Evolutionary conservation across 1,284 basidiomycete species (phyloP), one percentile per base, ranked within the genome.

Genomic region (Ganoderma leucocontextum): DNA sequence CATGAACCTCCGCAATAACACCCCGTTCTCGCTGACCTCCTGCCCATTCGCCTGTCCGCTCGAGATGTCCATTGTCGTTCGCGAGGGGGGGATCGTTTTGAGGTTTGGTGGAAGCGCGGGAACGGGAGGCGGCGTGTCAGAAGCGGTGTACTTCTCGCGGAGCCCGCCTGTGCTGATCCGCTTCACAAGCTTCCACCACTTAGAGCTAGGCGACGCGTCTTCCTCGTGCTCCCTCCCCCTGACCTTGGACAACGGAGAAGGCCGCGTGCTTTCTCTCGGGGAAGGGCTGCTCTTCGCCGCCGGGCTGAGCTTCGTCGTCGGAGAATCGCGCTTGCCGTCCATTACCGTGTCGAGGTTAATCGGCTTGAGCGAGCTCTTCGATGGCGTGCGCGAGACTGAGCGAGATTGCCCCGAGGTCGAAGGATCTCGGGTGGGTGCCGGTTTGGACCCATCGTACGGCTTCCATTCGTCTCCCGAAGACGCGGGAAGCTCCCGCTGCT

Each of bases 151-250:
- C 73, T 84, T 87, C 22, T 92, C 90, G 67, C 88, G 83, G 53
- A 91, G 78, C 2, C 83, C 88, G 15, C 88, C 88, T 0, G 87
- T 85, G 58, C 90, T 91, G 65, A 92, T 86, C 36, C 89, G 83
- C 77, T 91, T 91, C 82, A 93, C 84, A 58, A 93, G 75, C 76
- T 84, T 89, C 90, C 89, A 92, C 2, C 91, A 78, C 73, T 82
- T 86, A 58, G 80, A 81, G 17, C 85, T 82, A 4, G 78, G 69
- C 22, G 78, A 76, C 12, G 80, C 75, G 7, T 81, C 81, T 17
- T 77, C 67, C 38, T 77, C 76, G 17, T 74, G 72, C 10, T 80
- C 80, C 63, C 76, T 74, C 19, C 76, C 73, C 66, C 72, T 72
- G 66, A 60, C 67, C 67, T 73, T 74, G 57, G 64, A 70, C 10